Percentiles rank a stretch among this genome's conserved stretches.
phyloP scores from a whole-genome alignment of 192 early-diverging fungal genomes.

The Coemansia sp. region DNA sequence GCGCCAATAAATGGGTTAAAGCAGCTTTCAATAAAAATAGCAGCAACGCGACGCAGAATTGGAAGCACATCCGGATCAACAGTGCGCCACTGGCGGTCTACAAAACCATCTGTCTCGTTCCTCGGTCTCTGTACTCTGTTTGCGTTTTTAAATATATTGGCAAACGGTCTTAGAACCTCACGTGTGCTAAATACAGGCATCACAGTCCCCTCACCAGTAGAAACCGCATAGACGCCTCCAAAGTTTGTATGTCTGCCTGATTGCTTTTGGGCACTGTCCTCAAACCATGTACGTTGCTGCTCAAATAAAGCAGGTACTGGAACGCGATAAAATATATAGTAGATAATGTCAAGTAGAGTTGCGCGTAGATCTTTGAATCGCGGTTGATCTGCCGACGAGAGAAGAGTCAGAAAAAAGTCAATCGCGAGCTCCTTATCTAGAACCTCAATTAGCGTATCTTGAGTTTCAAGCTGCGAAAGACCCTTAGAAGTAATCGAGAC shows the following conservation, averaged over 20 bases:
- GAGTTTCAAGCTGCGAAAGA: slow-evolving; percentile 61
- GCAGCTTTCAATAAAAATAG: slow-evolving; percentile 46
- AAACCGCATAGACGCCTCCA: slow-evolving; percentile 64
- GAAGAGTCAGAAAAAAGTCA: slow-evolving; percentile 69
- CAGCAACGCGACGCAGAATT: slow-evolving; percentile 34
- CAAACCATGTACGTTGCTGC: slow-evolving; percentile 26
- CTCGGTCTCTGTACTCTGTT: slow-evolving; percentile 22
- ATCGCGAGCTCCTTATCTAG: slow-evolving; percentile 63
- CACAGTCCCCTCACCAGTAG: slow-evolving; percentile 42
- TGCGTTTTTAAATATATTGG: slow-evolving; percentile 31
- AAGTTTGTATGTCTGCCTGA: slow-evolving; percentile 62
- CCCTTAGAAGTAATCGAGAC: slow-evolving; percentile 57
- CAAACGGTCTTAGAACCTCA: slow-evolving; percentile 46
- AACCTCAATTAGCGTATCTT: slow-evolving; percentile 61
- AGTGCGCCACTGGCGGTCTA: slow-evolving; percentile 36
- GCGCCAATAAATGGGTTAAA: slow-evolving; percentile 44
- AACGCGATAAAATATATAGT: slow-evolving; percentile 50
- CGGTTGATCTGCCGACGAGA: slow-evolving; percentile 60
- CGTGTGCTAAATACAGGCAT: slow-evolving; percentile 50
- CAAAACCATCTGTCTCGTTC: slow-evolving; percentile 7
- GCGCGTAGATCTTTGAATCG: slow-evolving; percentile 55
- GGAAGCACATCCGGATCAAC: slow-evolving; percentile 25
- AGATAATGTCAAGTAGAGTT: slow-evolving; percentile 48
- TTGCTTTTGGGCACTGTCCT: slow-evolving; percentile 18
- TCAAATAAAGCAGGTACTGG: slow-evolving; percentile 36